phyloP scores from a whole-genome alignment of 1,139 yeast genomes.

The Kurtzmaniella quercitrusa region DNA sequence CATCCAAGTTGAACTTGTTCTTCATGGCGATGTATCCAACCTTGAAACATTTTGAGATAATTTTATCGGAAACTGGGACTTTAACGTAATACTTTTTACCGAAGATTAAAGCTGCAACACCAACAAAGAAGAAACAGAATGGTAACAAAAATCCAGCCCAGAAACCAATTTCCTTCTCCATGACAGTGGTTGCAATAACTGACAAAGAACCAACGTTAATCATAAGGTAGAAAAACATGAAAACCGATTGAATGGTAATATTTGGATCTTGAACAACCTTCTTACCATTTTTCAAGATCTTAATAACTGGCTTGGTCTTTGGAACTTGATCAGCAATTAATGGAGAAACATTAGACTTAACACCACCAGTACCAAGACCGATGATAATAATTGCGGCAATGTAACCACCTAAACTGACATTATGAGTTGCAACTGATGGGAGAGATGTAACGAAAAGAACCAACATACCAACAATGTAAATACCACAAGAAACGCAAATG shows the following conservation, averaged over 20 bases:
- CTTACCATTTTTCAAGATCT: slow-evolving; percentile 32
- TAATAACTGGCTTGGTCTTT: slow-evolving; percentile 33
- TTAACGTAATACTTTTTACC: slow-evolving; percentile 59
- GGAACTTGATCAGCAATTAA: slow-evolving; percentile 72
- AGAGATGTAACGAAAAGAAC: slow-evolving; percentile 69
- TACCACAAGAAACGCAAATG: slow-evolving; percentile 54
- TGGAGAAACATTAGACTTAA: slow-evolving; percentile 75
- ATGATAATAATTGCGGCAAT: slow-evolving; percentile 60
- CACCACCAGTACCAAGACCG: slow-evolving; percentile 80
- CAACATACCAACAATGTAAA: slow-evolving; percentile 61
- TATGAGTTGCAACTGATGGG: slow-evolving; percentile 52
- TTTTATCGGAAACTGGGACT: slow-evolving; percentile 61
- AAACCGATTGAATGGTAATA: slow-evolving; percentile 38
- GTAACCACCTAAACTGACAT: slow-evolving; percentile 49
- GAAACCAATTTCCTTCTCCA: slow-evolving; percentile 35
- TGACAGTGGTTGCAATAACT: slow-evolving; percentile 39
- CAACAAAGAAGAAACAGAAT: slow-evolving; percentile 62
- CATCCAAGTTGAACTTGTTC: slow-evolving; percentile 48
- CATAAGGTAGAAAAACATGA: slow-evolving; percentile 41
- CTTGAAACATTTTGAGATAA: slow-evolving; percentile 53
- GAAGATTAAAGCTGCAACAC: slow-evolving; percentile 47
- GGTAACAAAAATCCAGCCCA: slow-evolving; percentile 54
- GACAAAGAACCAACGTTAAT: slow-evolving; percentile 39
- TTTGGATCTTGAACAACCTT: slow-evolving; percentile 38
- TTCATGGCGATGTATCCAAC: slow-evolving; percentile 42